These are phyloP conservation scores for Stygiomarasmius scandens DNA, from an alignment of 1,284 basidiomycete species.

Conservation along the genomic window DNA sequence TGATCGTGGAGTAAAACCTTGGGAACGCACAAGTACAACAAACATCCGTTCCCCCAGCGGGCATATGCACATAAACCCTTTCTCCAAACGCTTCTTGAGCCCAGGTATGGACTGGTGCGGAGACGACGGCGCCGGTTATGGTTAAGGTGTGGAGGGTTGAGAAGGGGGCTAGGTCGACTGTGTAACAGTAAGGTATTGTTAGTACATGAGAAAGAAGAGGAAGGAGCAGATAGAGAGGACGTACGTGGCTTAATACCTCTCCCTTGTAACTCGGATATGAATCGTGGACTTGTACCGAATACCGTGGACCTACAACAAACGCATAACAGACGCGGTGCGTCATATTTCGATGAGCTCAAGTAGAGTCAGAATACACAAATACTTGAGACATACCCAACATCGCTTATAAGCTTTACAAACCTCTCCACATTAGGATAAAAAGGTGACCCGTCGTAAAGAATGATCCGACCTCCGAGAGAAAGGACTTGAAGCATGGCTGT, in stretches of 20 bases:
- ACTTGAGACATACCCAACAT: conserved; percentile 49
- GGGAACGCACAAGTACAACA: conserved; percentile 61
- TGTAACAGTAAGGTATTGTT: neutral
- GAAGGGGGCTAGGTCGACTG: conserved; percentile 52
- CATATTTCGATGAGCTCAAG: neutral
- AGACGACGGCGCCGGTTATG: conserved; percentile 71
- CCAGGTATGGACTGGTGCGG: conserved; percentile 79
- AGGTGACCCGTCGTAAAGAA: conserved; percentile 72
- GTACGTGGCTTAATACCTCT: conserved; percentile 55
- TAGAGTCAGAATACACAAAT: neutral
- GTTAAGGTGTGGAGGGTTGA: conserved; percentile 60
- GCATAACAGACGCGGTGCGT: neutral
- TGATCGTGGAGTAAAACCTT: no score
- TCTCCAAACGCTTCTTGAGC: conserved; percentile 68
- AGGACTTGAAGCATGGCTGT: conserved; percentile 39
- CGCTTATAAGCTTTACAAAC: conserved; percentile 61
- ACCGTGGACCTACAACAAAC: conserved; percentile 41
- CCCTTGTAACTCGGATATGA: conserved; percentile 61
- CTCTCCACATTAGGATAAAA: conserved; percentile 58
- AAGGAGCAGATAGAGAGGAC: conserved; percentile 15
- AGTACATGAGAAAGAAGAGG: neutral
- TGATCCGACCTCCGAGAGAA: conserved; percentile 52
- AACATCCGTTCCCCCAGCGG: conserved; percentile 83
- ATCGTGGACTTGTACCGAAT: conserved; percentile 69
- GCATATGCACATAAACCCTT: conserved; percentile 62